phyloP scores from a whole-genome alignment of 768 basidiomycete genomes.

The Terana coerulea region DNA sequence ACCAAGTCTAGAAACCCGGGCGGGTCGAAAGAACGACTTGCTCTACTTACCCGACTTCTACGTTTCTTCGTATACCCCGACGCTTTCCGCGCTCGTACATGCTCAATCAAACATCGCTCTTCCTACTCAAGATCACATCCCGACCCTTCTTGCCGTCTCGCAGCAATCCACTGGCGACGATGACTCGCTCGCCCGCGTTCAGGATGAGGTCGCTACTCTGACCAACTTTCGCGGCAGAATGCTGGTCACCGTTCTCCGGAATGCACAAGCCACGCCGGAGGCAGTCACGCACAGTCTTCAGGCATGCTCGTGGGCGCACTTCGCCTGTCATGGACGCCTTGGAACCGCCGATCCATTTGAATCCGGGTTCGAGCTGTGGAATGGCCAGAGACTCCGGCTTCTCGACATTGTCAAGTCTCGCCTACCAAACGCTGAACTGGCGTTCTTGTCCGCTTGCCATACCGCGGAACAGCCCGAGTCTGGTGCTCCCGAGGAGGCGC shows the following conservation, averaged over 20 bases:
- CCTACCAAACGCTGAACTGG: conserved; percentile 26
- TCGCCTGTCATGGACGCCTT: conserved; percentile 24
- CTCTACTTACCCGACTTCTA: conserved; percentile 21
- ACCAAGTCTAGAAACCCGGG: background rate
- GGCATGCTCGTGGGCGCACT: conserved; percentile 21
- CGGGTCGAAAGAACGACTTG: background rate
- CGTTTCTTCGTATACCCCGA: conserved; percentile 29
- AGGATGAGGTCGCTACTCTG: background rate
- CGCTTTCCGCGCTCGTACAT: conserved; percentile 20
- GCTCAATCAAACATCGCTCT: background rate
- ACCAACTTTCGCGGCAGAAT: background rate
- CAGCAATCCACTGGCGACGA: too few species aligned
- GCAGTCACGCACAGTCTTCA: conserved; percentile 9
- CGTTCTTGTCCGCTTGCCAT: conserved; percentile 46
- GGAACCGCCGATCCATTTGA: conserved; percentile 20
- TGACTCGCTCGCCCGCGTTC: background rate
- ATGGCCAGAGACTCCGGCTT: conserved; percentile 18
- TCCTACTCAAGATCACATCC: too few species aligned
- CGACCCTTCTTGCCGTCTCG: background rate
- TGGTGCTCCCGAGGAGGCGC: conserved; percentile 31
- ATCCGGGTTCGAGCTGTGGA: conserved; percentile 26
- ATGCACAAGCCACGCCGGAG: background rate
- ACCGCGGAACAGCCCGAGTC: conserved; percentile 34
- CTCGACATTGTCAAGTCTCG: conserved; percentile 18
- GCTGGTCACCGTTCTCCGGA: background rate